Conservation (phyloP, 148 eudicot genomes). For the Arctostaphylos glauca region DNA sequence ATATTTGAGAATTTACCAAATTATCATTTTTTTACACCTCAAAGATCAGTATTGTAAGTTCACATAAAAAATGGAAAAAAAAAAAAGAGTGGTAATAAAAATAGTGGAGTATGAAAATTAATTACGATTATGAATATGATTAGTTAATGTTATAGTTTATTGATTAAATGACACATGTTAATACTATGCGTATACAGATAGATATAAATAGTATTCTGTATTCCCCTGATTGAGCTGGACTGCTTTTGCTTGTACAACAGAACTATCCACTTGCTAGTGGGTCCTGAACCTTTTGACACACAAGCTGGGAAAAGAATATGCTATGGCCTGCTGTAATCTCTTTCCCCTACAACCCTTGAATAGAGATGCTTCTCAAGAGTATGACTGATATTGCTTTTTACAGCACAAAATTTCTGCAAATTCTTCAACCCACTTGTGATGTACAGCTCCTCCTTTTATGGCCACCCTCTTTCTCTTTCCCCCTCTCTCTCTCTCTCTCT, state of each 20-base stretch:
- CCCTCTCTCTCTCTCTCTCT: not conserved
- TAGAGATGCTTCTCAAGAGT: not conserved
- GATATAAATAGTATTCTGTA: not conserved
- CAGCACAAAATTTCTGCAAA: constrained; percentile 6
- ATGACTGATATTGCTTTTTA: constrained; percentile 8
- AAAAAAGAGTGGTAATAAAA: too few relatives aligned
- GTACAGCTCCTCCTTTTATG: not conserved
- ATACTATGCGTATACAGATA: not conserved
- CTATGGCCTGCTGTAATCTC: not conserved
- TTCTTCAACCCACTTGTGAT: constrained; percentile 13
- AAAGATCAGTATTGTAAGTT: too few relatives aligned
- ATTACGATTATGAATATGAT: too few relatives aligned
- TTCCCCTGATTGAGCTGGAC: not conserved
- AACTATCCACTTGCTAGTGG: not conserved
- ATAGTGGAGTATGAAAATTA: too few relatives aligned
- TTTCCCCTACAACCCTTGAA: not conserved
- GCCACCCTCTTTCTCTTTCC: not conserved
- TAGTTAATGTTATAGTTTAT: too few relatives aligned
- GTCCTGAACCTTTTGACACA: constrained; percentile 3
- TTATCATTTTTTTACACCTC: too few relatives aligned
- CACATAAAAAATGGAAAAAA: too few relatives aligned
- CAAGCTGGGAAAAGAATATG: constrained; percentile 10
- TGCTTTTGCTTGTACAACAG: not conserved
- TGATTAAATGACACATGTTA: too few relatives aligned
- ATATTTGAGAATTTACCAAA: too few relatives aligned